Base-by-base conservation (phyloP, 192 early-diverging fungal genomes). In the Coemansia reversa region DNA sequence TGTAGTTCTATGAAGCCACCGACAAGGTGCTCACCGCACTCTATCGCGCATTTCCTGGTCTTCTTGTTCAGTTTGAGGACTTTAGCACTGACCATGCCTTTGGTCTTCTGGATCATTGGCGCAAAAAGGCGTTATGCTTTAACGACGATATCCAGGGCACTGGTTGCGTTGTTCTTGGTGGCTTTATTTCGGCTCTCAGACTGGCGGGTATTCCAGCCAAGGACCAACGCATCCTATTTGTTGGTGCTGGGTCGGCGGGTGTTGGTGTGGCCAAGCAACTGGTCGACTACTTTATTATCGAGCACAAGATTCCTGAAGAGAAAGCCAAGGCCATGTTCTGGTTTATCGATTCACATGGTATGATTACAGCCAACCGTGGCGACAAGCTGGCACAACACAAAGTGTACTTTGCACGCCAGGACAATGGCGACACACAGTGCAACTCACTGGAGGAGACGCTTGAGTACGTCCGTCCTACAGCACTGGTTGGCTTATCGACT, bases 11-110 rank as follows among this genome's bases (percentile, higher is more conserved):
- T 7, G 30, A 32, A 32, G 30, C 30, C 30, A 32, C 30, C 3
- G 30, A 32, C 30, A 32, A 49, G 96, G 96, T 12, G 69, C 87
- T 18, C 83, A 84, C 22, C 84, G 8, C 84, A 84, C 51, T 50
- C 58, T 1, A 32, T 3, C 79, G 9, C 89, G 85, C 88, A 16
- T 95, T 91, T 77, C 94, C 94, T 7, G 66, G 84, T 22, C 67
- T 95, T 63, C 81, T 98, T n/a, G 88, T 98, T 50, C 96, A 98
- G 76, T 97, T 96, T 58, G 96, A 98, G 74, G 96, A 98, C 70
- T 98, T 94, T 69, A 92, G 92, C 20, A 90, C 91, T 4, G 94
- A 95, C 70, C 93, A 96, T 55, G 91, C 95, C 7, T 95, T 96
- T 74, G 89, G 84, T 22, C 75, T 94, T 48, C 74, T 98, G 35